Evolutionary conservation across 2,329 filamentous ascomycete species (phyloP), one percentile per base, ranked within the genome.

Genomic region (Torrubiella hemipterigena): DNA sequence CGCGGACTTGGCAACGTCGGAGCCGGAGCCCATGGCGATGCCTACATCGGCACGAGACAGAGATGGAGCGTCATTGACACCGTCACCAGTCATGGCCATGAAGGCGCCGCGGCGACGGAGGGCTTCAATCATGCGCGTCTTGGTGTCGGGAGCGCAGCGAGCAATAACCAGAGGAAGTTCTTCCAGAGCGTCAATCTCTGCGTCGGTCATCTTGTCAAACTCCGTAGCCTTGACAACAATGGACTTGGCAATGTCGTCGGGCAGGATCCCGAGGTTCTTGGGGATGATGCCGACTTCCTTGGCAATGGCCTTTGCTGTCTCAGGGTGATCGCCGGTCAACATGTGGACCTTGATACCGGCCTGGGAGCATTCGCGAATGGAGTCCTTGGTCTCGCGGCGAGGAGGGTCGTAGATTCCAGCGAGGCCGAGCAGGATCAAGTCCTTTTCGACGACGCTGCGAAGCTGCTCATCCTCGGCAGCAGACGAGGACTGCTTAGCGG

Each of bases 91-190:
- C 83, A 93, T 91, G 36, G 83, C 83, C 52, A 79, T 83, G 53
- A 81, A 89, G 14, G 71, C 69, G 15, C 71, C 67, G 24, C 84
- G 77, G 12, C 85, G 74, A 41, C 87, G 81, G 12, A 93, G 69
- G 6, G 85, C 84, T 43, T 87, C 82, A 31, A 93, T 87, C 84
- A 93, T 93, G 36, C 83, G 77, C 5, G 85, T 84, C 58, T 93
- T 93, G 23, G 85, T 93, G 36, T 81, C 74, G 0, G 86, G 85
- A 1, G 82, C 81, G 49, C 84, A 93, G 22, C 85, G 77, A 22
- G 85, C 84, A 37, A 93, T 78, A 7, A 93, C 85, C 1, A 89
- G 63, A 3, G 84, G 84, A 3, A 93, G 61, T 24, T 84, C 73
- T 5, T 79, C 76, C 12, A 93, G 61, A 1, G 66, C 63, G 41